Base-by-base conservation (phyloP, 2,329 filamentous ascomycete genomes). In the Fusarium nelsonii region DNA sequence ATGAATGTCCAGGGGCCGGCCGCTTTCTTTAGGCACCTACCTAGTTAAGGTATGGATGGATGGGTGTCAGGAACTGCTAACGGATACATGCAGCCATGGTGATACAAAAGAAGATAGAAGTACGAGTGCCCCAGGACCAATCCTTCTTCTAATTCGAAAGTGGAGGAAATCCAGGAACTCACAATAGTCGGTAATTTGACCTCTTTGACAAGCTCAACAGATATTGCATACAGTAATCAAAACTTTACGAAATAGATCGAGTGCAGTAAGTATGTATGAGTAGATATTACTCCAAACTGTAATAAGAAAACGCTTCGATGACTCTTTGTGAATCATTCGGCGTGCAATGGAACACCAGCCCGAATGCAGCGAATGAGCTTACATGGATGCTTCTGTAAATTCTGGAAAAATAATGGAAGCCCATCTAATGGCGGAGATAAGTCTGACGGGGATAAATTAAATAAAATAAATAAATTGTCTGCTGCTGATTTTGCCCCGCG, bases 301-400 rank as follows among this genome's bases (percentile, higher is more conserved):
- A 18, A 30, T 44, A 30, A 44, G 32, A n/a, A 14, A 7, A 18
- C 15, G 41, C 18, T 49, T 20, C 12, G 18, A 60, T 69, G 66
- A 63, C 62, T 69, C 57, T 44, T 69, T 51, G 16, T 70, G 67
- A 68, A 64, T 69, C 67, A 69, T 70, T 23, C 58, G 63, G 66
- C 28, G 45, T 57, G 23, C 33, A 63, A 41, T 18, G 26, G 32
- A 30, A 60, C 41, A 39, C 16, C 49, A 28, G 32, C 37, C 26
- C 37, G 14, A 58, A 36, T 26, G 32, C 52, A 66, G 44, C 34
- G 54, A 64, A 62, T 64, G 18, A 64, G 61, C 66, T 68, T 63
- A 55, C 53, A 49, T 23, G 23, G 23, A 23, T 58, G 40, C 41
- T 59, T 63, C 51, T 33, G 34, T 36, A 32, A 26, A 45, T 68